Conservation (phyloP, 2,329 filamentous ascomycete genomes). For the Periglandula ipomoeae region DNA sequence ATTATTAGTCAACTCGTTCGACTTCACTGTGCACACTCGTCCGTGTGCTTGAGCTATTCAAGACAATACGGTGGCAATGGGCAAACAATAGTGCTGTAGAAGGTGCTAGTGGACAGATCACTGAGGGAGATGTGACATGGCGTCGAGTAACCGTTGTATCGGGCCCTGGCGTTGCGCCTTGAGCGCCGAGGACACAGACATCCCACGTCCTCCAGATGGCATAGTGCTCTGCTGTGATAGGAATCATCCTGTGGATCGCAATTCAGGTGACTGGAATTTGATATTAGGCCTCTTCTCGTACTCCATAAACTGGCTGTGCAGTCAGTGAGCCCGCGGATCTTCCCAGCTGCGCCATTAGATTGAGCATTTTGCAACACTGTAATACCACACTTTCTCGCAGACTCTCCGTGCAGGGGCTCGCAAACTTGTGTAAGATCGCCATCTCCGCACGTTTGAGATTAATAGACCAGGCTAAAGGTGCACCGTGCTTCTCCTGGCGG, state of each 20-base stretch:
- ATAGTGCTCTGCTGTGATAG: neutral
- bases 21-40: too few relatives aligned
- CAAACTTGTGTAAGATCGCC: neutral
- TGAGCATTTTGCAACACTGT: too few relatives aligned
- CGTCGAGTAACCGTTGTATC: conserved; percentile 3
- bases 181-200: neutral
- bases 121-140: neutral
- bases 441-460: conserved; percentile 2
- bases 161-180: neutral
- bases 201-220: neutral
- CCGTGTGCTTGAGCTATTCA: neutral
- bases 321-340: neutral
- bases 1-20: too few relatives aligned
- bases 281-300: neutral
- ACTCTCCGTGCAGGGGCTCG: neutral
- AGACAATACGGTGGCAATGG: neutral
- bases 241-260: neutral
- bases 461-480: neutral
- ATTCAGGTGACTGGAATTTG: neutral
- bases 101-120: neutral
- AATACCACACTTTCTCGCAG: neutral
- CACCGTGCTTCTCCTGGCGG: neutral
- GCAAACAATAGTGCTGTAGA: neutral
- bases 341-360: neutral
- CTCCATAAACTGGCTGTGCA: neutral